Percentiles rank a stretch among this genome's conserved stretches.
Conservation (phyloP, 2,329 filamentous ascomycete species). For the Arthrobotrys entomopaga region DNA sequence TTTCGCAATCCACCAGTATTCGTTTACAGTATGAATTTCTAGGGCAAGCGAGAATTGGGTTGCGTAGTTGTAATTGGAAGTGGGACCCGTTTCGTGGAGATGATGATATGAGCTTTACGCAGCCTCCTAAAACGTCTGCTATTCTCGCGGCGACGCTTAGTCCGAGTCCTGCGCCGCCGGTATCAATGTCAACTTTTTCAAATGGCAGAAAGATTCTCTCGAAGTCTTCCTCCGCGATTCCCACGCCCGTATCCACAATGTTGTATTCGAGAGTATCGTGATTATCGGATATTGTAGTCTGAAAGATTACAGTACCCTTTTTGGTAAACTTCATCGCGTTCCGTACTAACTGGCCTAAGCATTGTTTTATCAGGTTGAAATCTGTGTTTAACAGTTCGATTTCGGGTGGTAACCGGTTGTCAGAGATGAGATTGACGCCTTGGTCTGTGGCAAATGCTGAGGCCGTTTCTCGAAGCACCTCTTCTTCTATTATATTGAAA, state of each 20-base stretch:
- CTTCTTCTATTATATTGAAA: constrained; percentile 60
- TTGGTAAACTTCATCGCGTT: constrained; percentile 64
- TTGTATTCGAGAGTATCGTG: constrained; percentile 62
- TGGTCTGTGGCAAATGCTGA: constrained; percentile 50
- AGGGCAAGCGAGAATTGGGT: constrained; percentile 58
- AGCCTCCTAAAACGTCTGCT: constrained; percentile 63
- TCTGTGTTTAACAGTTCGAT: constrained; percentile 61
- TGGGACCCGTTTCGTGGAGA: constrained; percentile 62
- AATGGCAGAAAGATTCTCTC: constrained; percentile 64
- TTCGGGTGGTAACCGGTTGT: constrained; percentile 59
- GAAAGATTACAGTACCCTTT: constrained; percentile 62
- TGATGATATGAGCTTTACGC: constrained; percentile 62
- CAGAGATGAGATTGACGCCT: constrained; percentile 60
- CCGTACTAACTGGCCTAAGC: constrained; percentile 62
- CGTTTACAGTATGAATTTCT: constrained; percentile 18
- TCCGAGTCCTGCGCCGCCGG: constrained; percentile 63
- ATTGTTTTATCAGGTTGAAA: constrained; percentile 63
- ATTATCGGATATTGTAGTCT: constrained; percentile 60
- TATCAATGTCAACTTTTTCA: constrained; percentile 63
- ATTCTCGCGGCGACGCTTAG: constrained; percentile 64
- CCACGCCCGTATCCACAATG: constrained; percentile 63
- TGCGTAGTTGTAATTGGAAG: constrained; percentile 61
- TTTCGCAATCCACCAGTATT: constrained; percentile 24
- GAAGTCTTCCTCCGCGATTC: constrained; percentile 61
- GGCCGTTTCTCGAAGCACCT: constrained; percentile 59